Conservation (phyloP, 164 flowering plant species). For the Berberis thunbergii region DNA sequence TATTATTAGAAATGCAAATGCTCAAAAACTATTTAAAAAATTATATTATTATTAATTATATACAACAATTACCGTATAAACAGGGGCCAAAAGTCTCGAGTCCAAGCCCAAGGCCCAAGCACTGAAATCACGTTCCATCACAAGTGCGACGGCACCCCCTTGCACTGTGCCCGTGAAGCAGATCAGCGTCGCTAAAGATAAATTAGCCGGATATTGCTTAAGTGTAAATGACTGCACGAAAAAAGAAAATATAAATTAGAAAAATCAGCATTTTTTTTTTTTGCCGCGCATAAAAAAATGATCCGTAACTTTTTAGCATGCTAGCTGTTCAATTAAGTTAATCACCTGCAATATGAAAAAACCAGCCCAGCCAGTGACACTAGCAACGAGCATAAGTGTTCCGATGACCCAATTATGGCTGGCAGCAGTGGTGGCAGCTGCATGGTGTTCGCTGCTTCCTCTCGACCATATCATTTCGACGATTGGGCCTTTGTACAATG, state of each 20-base stretch:
- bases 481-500: slow-evolving; percentile 79
- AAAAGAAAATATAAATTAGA: neutral
- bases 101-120: slow-evolving; percentile 82
- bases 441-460: slow-evolving; percentile 13
- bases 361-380: slow-evolving; percentile 55
- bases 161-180: slow-evolving; percentile 62
- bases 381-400: slow-evolving; percentile 49
- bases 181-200: slow-evolving; percentile 58
- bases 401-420: slow-evolving; percentile 63
- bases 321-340: neutral
- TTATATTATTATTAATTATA: too few species aligned
- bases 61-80: slow-evolving; percentile 48
- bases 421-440: slow-evolving; percentile 34
- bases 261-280: neutral
- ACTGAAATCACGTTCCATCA: slow-evolving; percentile 44
- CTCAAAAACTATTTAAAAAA: too few species aligned
- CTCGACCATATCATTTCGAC: slow-evolving; percentile 27
- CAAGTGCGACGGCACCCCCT: slow-evolving; percentile 47
- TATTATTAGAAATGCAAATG: too few species aligned
- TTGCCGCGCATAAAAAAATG: neutral
- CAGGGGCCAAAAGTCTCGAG: slow-evolving; percentile 66
- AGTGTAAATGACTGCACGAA: slow-evolving; percentile 53
- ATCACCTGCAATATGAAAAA: slow-evolving; percentile 79
- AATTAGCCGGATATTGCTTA: slow-evolving; percentile 71
- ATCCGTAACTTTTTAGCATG: neutral